These are phyloP conservation scores for Dactylella cylindrospora DNA, from an alignment of 2,329 filamentous ascomycete species.

Conservation along the genomic window DNA sequence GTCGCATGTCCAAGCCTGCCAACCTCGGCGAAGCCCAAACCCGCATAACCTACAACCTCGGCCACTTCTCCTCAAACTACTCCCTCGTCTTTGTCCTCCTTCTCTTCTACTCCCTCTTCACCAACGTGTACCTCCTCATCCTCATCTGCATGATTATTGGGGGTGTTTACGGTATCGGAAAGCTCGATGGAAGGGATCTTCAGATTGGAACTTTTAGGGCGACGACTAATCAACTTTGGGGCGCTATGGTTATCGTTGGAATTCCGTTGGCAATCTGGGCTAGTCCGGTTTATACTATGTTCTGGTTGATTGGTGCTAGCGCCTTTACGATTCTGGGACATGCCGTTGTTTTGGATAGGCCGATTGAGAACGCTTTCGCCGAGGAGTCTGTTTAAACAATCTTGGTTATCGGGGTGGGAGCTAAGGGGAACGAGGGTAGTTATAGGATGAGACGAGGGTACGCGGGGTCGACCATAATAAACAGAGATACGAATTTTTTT, in stretches of 20 bases:
- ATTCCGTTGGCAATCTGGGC: slow-evolving; percentile 83
- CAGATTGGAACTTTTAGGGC: slow-evolving; percentile 75
- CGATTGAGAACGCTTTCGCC: slow-evolving; percentile 99
- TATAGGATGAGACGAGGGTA: too few relatives aligned
- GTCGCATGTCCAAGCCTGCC: slow-evolving; percentile 88
- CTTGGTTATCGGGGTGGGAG: too few relatives aligned
- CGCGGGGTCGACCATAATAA: too few relatives aligned
- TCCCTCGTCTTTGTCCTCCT: slow-evolving; percentile 90
- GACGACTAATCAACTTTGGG: slow-evolving; percentile 92
- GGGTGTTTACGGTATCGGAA: slow-evolving; percentile 89
- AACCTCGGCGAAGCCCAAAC: slow-evolving; percentile 90
- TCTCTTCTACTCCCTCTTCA: slow-evolving; percentile 90
- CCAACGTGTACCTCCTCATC: slow-evolving; percentile 82
- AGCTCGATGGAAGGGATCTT: slow-evolving; percentile 83
- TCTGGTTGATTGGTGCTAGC: slow-evolving; percentile 95
- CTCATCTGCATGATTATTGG: slow-evolving; percentile 84
- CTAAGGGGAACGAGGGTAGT: too few relatives aligned
- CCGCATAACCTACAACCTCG: slow-evolving; percentile 93
- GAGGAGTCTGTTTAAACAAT: slow-evolving; percentile 95
- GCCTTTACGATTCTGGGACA: slow-evolving; percentile 93
- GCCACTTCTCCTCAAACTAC: slow-evolving; percentile 99
- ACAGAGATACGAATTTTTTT: too few relatives aligned
- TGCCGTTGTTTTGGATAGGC: slow-evolving; percentile 94
- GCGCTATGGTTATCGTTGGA: slow-evolving; percentile 75
- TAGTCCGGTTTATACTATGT: slow-evolving; percentile 77